A percentile compares a stretch with the other conserved stretches of the same genome.
These are phyloP conservation scores for Leccinellum luteum DNA, from an alignment of 768 basidiomycete genomes.

Conservation along the genomic window DNA sequence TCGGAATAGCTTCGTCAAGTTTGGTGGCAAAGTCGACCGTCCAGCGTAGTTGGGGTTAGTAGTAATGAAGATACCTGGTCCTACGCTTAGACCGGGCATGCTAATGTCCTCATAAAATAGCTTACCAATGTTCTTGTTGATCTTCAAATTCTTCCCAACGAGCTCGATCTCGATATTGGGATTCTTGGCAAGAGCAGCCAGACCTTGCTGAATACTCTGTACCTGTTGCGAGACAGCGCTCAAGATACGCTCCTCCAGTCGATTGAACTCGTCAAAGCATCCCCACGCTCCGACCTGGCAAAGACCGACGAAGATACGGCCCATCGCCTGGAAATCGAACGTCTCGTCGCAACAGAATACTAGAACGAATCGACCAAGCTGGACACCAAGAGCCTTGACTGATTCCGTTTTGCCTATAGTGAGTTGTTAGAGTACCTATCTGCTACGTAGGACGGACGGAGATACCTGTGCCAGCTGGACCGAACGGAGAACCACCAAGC, in stretches of 20 bases:
- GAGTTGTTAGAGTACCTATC: constrained; percentile 2
- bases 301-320: constrained; percentile 96
- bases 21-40: constrained; percentile 85
- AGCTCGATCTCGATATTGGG: constrained; percentile 91
- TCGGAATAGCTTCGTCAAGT: constrained; percentile 89
- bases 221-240: constrained; percentile 99
- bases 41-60: constrained; percentile 99
- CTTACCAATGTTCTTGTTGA: constrained; percentile 90
- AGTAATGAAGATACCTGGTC: constrained; percentile 91
- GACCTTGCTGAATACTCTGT: constrained; percentile 95
- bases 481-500: constrained; percentile 96
- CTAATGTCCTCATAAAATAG: neutral
- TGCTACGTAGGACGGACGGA: neutral
- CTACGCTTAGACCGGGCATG: constrained; percentile 7
- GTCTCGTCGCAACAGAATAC: constrained; percentile 99
- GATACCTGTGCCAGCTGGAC: constrained; percentile 93
- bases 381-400: constrained; percentile 96
- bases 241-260: constrained; percentile 95
- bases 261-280: constrained; percentile 97
- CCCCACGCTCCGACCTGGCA: constrained; percentile 99
- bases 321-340: constrained; percentile 99
- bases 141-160: constrained; percentile 89
- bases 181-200: constrained; percentile 78
- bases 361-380: constrained; percentile 96
- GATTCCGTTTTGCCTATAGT: constrained; percentile 92